Base-by-base conservation (phyloP, 768 basidiomycete species). In the Coprinopsis cinerea region DNA sequence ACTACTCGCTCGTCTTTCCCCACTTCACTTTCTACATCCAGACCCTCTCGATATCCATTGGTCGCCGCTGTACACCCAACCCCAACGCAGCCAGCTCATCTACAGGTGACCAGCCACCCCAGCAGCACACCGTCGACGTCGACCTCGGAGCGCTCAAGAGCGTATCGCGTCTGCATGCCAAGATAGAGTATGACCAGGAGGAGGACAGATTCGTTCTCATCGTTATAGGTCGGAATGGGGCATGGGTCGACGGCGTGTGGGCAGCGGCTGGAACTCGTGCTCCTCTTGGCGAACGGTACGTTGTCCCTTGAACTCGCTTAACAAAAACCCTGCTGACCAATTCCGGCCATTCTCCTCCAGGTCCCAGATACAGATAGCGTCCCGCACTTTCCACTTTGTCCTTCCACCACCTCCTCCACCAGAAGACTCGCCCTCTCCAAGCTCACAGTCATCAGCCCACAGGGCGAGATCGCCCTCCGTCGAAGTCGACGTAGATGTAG, bases 241-340 rank as follows among this genome's bases (percentile, higher is more conserved):
- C 93, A 15, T 97, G 94, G 88, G 92, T 99, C 3, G 93, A 98
- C 56, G 94, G 93, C 25, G 82, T 89, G n/a, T 99, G 94, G 89
- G 84, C 83, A 43, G 88, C 86, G 10, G 85, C 88, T 55, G 92
- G 94, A 14, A 85, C 87, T 53, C 81, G 83, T 53, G 87, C 92
- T n/a, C 79, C 88, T 25, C 71, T 99, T 18, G 75, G 84, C 30
- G 90, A 92, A 64, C 78, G 90, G 95, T 92, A 51, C 44, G 61
- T 59, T 45, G 42, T 34, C 43, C 44, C 41, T n/a, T n/a, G n/a
- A n/a, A n/a, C n/a, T 24, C 34, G 25, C 32, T 44, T 32, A 53
- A 27, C 28, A 40, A 22, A 32, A 28, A 34, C n/a, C n/a, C 40
- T 44, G 15, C 27, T 4, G 14, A 5, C 15, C 18, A 17, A 20